Percentiles rank a stretch among this genome's conserved stretches.
Evolutionary conservation across 129 eudicot genomes (phyloP).

Genomic region (Artemisia argyi): DNA sequence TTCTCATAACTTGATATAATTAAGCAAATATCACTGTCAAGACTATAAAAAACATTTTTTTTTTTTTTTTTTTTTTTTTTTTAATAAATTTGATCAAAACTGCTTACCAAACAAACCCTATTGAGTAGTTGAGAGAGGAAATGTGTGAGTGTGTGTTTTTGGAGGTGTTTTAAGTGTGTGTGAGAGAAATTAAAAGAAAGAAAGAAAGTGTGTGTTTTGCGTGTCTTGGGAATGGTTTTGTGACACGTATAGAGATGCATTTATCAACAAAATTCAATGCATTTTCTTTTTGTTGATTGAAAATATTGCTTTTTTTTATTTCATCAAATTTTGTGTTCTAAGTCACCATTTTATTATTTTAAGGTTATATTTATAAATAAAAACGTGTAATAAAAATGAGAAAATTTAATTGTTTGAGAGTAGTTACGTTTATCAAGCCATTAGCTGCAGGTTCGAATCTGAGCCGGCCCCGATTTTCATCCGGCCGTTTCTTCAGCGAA

Average conservation of each 20-base stretch:
- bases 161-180: neutral
- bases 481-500: no score
- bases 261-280: constrained; percentile 70
- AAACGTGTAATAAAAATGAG: no score
- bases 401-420: no score
- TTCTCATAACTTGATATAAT: constrained; percentile 26
- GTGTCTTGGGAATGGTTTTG: constrained; percentile 40
- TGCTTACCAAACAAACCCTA: constrained; percentile 49
- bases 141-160: neutral
- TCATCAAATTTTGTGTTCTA: neutral
- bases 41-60: neutral
- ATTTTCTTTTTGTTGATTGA: constrained; percentile 24
- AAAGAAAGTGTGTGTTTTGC: constrained; percentile 16
- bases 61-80: neutral
- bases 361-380: no score
- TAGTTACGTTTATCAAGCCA: no score
- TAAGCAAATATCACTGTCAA: neutral
- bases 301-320: constrained; percentile 8
- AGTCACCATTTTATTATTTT: neutral
- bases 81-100: constrained; percentile 17
- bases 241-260: constrained; percentile 72
- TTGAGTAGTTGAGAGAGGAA: constrained; percentile 29
- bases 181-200: constrained; percentile 3
- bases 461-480: no score
- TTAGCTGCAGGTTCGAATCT: no score